Base-by-base conservation (phyloP, 345 rosid genomes). In the Fremontodendron californicum region DNA sequence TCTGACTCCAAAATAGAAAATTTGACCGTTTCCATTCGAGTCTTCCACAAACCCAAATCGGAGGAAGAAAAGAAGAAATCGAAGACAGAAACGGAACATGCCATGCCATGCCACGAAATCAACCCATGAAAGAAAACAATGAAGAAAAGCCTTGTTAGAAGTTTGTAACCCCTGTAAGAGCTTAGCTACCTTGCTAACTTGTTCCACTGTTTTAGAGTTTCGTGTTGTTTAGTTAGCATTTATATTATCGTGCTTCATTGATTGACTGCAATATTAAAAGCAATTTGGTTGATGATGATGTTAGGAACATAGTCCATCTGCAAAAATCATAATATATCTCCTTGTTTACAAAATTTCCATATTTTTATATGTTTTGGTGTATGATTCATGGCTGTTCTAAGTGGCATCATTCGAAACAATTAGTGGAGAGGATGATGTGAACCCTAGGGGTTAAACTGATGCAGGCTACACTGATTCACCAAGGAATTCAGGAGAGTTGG, bases 371-470 rank as follows among this genome's bases (percentile, higher is more conserved):
- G 33, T 25, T 25, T 25, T 57, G 63, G 10, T 25, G 16, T 3
- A 10, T 55, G 51, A 31, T 63, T 40, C 51, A 39, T 64, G 33
- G 79, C 67, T 51, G 75, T 69, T 77, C 79, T 77, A 63, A 64
- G 75, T 77, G 7, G 21, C 33, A 42, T 54, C 77, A 29, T 78
- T 54, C 86, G 67, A 73, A 79, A 80, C 67, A 80, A 78, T 76
- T 83, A 94, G 98, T 83, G 98, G 98, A 85, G 98, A 91, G 88
- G 98, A 94, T 88, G 98, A 97, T n/a, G n/a, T n/a, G n/a, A n/a
- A n/a, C n/a, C n/a, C n/a, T n/a, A n/a, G n/a, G n/a, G n/a, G n/a
- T n/a, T n/a, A n/a, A n/a, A n/a, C n/a, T n/a, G n/a, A n/a, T n/a
- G n/a, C n/a, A n/a, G n/a, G n/a, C n/a, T n/a, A n/a, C n/a, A n/a